These are phyloP conservation scores for Fusarium irregulare DNA, from an alignment of 2,329 filamentous ascomycete species.

Conservation along the genomic window DNA sequence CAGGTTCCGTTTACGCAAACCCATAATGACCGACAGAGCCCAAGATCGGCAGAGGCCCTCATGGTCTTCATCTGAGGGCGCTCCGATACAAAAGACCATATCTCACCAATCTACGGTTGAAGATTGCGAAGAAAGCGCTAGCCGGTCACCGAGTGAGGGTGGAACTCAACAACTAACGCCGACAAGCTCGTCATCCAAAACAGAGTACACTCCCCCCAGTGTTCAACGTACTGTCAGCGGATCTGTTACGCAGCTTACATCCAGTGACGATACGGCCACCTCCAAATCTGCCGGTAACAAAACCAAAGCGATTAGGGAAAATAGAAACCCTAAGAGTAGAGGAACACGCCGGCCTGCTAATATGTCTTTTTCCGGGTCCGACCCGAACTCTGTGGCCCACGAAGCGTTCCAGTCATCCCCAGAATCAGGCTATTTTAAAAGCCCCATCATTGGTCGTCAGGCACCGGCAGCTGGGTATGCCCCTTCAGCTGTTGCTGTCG, in stretches of 20 bases:
- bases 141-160: constrained; percentile 12
- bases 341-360: constrained; percentile 24
- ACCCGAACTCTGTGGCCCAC: constrained; percentile 18
- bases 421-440: constrained; percentile 28
- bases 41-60: constrained; percentile 6
- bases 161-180: constrained; percentile 26
- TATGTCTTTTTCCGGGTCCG: constrained; percentile 27
- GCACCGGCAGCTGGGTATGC: constrained; percentile 5
- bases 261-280: constrained; percentile 13
- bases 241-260: constrained; percentile 38
- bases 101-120: constrained; percentile 14
- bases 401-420: constrained; percentile 28
- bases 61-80: constrained; percentile 21
- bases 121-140: constrained; percentile 10
- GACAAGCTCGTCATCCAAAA: constrained; percentile 31
- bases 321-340: constrained; percentile 19
- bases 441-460: constrained; percentile 14
- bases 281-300: constrained; percentile 12
- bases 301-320: constrained; percentile 16
- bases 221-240: constrained; percentile 21
- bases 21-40: constrained; percentile 14
- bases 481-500: constrained; percentile 6
- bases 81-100: not conserved
- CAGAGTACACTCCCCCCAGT: constrained; percentile 15
- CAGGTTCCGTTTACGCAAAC: not conserved